Evolutionary conservation across 257 asterid genomes (phyloP), one percentile per base, ranked within the genome.

Genomic region (Handroanthus guayacan): DNA sequence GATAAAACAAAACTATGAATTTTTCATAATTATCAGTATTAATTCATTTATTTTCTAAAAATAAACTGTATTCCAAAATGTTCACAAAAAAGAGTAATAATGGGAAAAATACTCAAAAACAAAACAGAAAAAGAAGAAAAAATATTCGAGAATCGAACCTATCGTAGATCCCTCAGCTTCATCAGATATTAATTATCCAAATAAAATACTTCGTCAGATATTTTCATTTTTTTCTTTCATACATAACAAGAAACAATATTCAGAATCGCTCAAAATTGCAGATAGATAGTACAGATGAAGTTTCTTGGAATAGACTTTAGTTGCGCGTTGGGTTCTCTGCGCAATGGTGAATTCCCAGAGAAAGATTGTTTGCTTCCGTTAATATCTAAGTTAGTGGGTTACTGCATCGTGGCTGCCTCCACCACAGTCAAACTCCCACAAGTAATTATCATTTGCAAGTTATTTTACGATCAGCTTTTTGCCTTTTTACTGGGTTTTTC

Each of bases 391-490:
- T 82, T 95, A 16, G 82, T 95, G 69, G 99, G 99, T 51, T 95
- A 92, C 86, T 90, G 90, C 78, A 91, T 95, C 77, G 97, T 95
- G 1, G 98, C 96, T 48, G 99, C 98, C 37, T 95, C 99, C 66
- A 95, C 97, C 79, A 95, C 97, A 45, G 99, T 95, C 79, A 95
- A 95, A 79, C 91, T 95, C 45, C 99, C 99, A 5, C 99, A 95
- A 97, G 97, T 92, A 45, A 71, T 41, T 54, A 9, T 69, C 20
- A 5, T 62, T 71, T 10, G 41, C 37, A 3, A 8, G 8, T 47
- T 13, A 52, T 61, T 69, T 56, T 55, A 14, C 10, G 13, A 51
- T 13, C 57, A 13, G 5, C 17, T 51, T 51, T 13, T 25, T 25
- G 31, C 31, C 39, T 66, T 57, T 1, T 38, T 61, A 9, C 43